Base-by-base conservation (phyloP, 164 flowering plant species). In the Berberis thunbergii region DNA sequence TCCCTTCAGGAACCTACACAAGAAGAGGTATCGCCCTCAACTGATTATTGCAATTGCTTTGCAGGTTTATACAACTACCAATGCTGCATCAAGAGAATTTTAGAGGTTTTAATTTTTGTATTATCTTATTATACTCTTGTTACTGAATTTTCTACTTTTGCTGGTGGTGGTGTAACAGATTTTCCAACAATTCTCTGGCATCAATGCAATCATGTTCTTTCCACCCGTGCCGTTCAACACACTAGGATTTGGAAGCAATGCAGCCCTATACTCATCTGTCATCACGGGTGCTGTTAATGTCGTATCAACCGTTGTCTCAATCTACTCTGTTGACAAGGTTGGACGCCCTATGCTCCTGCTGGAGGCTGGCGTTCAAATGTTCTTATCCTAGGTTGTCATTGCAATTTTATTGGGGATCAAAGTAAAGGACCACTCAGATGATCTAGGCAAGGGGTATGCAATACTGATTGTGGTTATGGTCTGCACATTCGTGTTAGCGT, bases 1-100 rank as follows among this genome's bases (percentile, higher is more conserved):
- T 73, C 97, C 98, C 1, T 90, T 90, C 70, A 78, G 86, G 41
- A 89, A 88, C 70, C 85, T 93, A 12, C 80, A 89, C 61, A 67
- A 70, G 77, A 69, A 91, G 0, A 69, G 76, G 44, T 86, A 89
- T 69, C 79, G 91, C 2, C 97, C 98, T 42, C 96, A 79, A 67
- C 75, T 85, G 53, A 61, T 78, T 49, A 80, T 82, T 39, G 78
- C 86, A 6, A 26, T 81, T 6, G 60, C 60, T 57, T 61, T 90
- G 65, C 97, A 90, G 89, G 96, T 88, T 26, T 26, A 26, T 26
- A 26, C 26, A 26, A 26, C 26, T 26, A 26, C 26, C 26, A 26
- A 26, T 26, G 26, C 26, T 26, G 26, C 26, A 26, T 26, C 26
- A 26, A 26, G 26, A 26, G 26, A 26, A 26, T 26, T 0, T 26